Conservation (phyloP, 345 rosid species). For the Carallia brachiata region DNA sequence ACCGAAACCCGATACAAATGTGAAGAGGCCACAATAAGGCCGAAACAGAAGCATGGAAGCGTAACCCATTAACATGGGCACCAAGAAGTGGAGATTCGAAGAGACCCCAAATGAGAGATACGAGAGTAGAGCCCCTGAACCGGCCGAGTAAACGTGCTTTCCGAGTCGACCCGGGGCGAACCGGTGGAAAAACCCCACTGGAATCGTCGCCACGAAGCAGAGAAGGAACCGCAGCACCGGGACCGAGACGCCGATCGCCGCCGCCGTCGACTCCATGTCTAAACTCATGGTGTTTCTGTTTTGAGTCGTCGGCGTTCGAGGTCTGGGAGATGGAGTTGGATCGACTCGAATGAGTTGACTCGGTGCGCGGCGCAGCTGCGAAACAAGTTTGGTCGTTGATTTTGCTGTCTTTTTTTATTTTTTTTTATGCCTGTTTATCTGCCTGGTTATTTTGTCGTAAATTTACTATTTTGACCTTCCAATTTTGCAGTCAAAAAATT, state of each 20-base stretch:
- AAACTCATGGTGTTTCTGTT: conserved; percentile 18
- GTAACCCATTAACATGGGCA: conserved; percentile 76
- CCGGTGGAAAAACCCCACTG: conserved; percentile 65
- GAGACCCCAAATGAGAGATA: conserved; percentile 83
- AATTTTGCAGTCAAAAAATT: no score
- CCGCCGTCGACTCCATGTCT: conserved; percentile 54
- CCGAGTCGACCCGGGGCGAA: conserved; percentile 58
- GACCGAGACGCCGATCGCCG: conserved; percentile 74
- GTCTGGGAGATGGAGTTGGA: neutral
- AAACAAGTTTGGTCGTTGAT: neutral
- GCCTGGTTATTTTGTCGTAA: no score
- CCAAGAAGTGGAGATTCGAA: conserved; percentile 86
- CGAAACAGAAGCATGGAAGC: conserved; percentile 70
- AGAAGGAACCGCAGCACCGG: conserved; percentile 83
- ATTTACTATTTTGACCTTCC: no score
- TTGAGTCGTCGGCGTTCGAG: neutral
- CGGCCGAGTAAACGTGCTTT: conserved; percentile 62
- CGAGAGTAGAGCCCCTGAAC: conserved; percentile 65
- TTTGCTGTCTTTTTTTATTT: no score
- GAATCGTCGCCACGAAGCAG: conserved; percentile 84
- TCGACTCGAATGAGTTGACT: neutral
- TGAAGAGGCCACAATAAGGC: conserved; percentile 60
- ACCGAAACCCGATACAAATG: conserved; percentile 70
- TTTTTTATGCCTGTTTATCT: no score
- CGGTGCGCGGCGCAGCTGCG: neutral